These are phyloP conservation scores for Sonneratia caseolaris DNA, from an alignment of 345 rosid genomes.

Conservation along the genomic window DNA sequence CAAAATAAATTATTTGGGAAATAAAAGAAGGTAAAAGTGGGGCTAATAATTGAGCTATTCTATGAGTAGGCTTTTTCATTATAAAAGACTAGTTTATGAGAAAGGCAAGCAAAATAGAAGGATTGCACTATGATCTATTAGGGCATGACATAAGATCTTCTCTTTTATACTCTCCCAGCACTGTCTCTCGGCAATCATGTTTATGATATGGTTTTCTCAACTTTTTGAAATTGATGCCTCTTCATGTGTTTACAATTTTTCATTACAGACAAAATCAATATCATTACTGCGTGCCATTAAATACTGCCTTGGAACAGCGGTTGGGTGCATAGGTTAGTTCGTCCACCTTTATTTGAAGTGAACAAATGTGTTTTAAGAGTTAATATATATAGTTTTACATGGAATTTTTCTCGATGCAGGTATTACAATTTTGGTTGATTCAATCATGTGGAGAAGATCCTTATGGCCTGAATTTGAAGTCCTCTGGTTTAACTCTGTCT, in stretches of 20 bases:
- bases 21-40: background rate
- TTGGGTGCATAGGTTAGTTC: constrained; percentile 59
- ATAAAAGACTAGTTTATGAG: background rate
- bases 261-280: constrained; percentile 61
- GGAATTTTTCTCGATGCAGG: constrained; percentile 42
- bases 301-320: constrained; percentile 41
- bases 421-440: constrained; percentile 65
- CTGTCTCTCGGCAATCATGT: background rate
- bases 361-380: background rate
- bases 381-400: background rate
- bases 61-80: background rate
- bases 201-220: background rate
- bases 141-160: background rate
- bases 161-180: background rate
- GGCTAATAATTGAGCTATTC: background rate
- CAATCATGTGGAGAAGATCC: constrained; percentile 80
- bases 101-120: background rate
- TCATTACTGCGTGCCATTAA: constrained; percentile 55
- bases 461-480: constrained; percentile 97
- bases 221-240: constrained; percentile 17
- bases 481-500: constrained; percentile 92
- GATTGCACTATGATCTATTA: background rate
- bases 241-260: constrained; percentile 17
- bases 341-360: background rate
- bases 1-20: background rate